phyloP scores from a whole-genome alignment of 1,284 basidiomycete species.

The Boletus smithii region DNA sequence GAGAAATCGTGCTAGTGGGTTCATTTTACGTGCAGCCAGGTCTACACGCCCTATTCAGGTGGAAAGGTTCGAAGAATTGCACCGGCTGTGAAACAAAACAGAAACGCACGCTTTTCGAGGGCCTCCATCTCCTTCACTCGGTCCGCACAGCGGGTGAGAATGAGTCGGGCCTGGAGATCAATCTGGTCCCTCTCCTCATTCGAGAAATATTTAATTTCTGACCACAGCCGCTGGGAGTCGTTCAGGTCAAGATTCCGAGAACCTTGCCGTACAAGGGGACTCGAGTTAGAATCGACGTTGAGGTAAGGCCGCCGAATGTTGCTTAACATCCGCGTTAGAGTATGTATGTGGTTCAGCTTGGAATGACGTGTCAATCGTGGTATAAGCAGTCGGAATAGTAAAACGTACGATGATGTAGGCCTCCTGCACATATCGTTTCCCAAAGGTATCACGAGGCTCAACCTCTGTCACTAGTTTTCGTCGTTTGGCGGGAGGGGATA shows the following conservation, averaged over 20 bases:
- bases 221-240: slow-evolving; percentile 55
- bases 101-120: slow-evolving; percentile 73
- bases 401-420: slow-evolving; percentile 70
- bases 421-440: slow-evolving; percentile 67
- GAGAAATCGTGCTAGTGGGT: slow-evolving; percentile 62
- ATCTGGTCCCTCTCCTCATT: slow-evolving; percentile 90
- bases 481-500: slow-evolving; percentile 47
- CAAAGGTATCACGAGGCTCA: slow-evolving; percentile 43
- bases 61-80: slow-evolving; percentile 8
- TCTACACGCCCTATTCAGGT: slow-evolving; percentile 57
- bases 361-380: slow-evolving; percentile 6
- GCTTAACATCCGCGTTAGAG: slow-evolving; percentile 65
- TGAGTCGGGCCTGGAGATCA: slow-evolving; percentile 82
- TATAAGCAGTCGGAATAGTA: background rate
- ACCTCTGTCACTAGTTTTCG: slow-evolving; percentile 42
- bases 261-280: slow-evolving; percentile 48
- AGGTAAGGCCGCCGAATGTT: slow-evolving; percentile 76
- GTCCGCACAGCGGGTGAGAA: slow-evolving; percentile 79
- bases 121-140: slow-evolving; percentile 82
- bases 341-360: slow-evolving; percentile 70
- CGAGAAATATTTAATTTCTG: slow-evolving; percentile 66
- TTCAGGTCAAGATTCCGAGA: slow-evolving; percentile 56
- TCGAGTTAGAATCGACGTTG: slow-evolving; percentile 60
- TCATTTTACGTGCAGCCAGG: slow-evolving; percentile 55
- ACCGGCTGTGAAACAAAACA: slow-evolving; percentile 10